phyloP scores from a whole-genome alignment of 2,329 filamentous ascomycete genomes.

The Drechslerella stenobrocha region DNA sequence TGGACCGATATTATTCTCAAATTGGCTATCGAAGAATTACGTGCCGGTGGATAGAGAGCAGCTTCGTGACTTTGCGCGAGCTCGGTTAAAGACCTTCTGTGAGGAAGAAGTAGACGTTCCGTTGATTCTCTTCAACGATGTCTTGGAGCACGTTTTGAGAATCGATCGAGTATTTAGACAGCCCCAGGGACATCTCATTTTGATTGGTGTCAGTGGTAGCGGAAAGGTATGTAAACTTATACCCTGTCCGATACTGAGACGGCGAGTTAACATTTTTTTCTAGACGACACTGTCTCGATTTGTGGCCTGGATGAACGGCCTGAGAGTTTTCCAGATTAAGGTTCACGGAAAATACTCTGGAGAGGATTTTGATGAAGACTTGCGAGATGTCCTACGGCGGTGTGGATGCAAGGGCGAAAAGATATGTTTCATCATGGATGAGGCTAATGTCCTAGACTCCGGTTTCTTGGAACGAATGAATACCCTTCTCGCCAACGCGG shows the following conservation, averaged over 20 bases:
- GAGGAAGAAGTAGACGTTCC: constrained; percentile 99
- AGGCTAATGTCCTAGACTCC: constrained; percentile 96
- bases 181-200: constrained; percentile 94
- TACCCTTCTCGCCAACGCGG: constrained; percentile 96
- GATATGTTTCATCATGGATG: constrained; percentile 99
- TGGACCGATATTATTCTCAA: constrained; percentile 95
- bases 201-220: constrained; percentile 97
- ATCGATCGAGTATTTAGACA: constrained; percentile 99
- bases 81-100: constrained; percentile 94
- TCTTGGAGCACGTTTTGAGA: constrained; percentile 93
- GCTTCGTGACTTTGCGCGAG: constrained; percentile 95
- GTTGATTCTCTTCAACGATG: constrained; percentile 98
- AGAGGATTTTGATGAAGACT: constrained; percentile 97
- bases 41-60: constrained; percentile 94
- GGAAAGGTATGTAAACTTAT: constrained; percentile 65
- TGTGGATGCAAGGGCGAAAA: constrained; percentile 98
- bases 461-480: constrained; percentile 99
- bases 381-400: constrained; percentile 87
- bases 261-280: constrained; percentile 4
- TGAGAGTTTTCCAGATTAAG: constrained; percentile 99
- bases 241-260: neutral
- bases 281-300: constrained; percentile 91
- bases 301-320: constrained; percentile 99
- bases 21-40: constrained; percentile 99
- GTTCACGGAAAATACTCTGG: constrained; percentile 98